Base-by-base conservation (phyloP, 2,329 filamentous ascomycete species). In the Lecanicillium sp. region DNA sequence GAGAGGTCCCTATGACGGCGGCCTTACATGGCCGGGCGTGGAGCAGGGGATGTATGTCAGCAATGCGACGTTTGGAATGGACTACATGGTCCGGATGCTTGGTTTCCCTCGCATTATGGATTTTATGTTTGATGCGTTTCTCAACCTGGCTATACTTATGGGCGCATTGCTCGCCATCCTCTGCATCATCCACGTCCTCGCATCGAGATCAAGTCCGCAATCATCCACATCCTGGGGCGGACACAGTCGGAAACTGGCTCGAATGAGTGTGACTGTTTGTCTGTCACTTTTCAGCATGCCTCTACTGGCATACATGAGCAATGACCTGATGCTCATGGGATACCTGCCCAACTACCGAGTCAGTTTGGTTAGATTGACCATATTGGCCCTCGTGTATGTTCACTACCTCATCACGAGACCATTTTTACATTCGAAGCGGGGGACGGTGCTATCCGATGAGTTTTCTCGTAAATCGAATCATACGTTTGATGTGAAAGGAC, bases 251-350 rank as follows among this genome's bases (percentile, higher is more conserved):
- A 41, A 37, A 17, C 12, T 35, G 17, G 33, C 20, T 17, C 27
- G 17, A n/a, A 37, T 37, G 19, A 41, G 33, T 27, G 29, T 37
- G 4, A 29, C 19, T n/a, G 19, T 37, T 10, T 35, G 28, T 20
- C 15, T 41, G 22, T 41, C 33, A n/a, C 29, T 41, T 13, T 37
- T 41, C 34, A 41, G 39, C 29, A 29, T 41, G 25, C 39, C 39
- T 7, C 29, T 41, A 7, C 17, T 41, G 9, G 29, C 39, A 25
- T 41, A 41, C 29, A 41, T 41, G 34, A 35, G 33, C 39, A 37
- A 41, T 25, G 39, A 41, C 20, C 10, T 37, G n/a, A 28, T 29
- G 27, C 39, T 41, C 6, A 20, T 33, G 22, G 39, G 39, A 3
- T 41, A 41, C n/a, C 14, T 41, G 10, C 34, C 39, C 12, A 33